Conservation (phyloP, 768 basidiomycete species). For the Rhodotorula kratochvilovae region DNA sequence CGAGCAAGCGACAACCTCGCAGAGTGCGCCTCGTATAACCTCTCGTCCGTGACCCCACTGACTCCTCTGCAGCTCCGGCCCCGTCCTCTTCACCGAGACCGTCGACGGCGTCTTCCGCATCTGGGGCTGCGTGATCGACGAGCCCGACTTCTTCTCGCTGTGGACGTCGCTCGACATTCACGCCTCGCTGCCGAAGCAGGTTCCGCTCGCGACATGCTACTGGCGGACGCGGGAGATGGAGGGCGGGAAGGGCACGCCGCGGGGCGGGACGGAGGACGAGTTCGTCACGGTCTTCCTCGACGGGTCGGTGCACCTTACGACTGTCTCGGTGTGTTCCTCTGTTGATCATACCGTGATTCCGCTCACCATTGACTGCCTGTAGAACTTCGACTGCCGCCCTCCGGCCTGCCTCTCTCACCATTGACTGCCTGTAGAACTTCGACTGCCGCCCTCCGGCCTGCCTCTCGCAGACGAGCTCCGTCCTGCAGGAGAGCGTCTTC, state of each 20-base stretch:
- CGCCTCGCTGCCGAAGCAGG: conserved; percentile 1
- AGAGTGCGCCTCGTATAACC: conserved; percentile 6
- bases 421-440: conserved; percentile 16
- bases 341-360: too few species aligned
- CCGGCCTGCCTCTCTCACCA: conserved; percentile 40
- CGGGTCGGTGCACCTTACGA: conserved; percentile 23
- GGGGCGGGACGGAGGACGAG: conserved; percentile 17
- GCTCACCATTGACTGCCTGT: too few species aligned
- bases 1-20: conserved; percentile 13
- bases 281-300: conserved; percentile 35
- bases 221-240: conserved; percentile 15
- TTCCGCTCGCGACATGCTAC: conserved; percentile 16
- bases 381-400: conserved; percentile 37
- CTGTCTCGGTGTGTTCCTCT: conserved; percentile 2
- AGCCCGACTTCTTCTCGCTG: conserved; percentile 41
- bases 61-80: conserved; percentile 11
- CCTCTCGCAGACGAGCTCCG: conserved; percentile 17
- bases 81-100: conserved; percentile 38
- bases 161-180: conserved; percentile 27
- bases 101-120: conserved; percentile 31
- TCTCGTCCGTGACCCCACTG: neutral
- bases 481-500: conserved; percentile 2
- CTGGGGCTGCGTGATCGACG: conserved; percentile 42
- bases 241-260: neutral
- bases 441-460: conserved; percentile 40